A percentile compares a stretch with the other conserved stretches of the same genome.
Conservation (phyloP, 352 stramenopile species). For the Globisporangium emineosum region DNA sequence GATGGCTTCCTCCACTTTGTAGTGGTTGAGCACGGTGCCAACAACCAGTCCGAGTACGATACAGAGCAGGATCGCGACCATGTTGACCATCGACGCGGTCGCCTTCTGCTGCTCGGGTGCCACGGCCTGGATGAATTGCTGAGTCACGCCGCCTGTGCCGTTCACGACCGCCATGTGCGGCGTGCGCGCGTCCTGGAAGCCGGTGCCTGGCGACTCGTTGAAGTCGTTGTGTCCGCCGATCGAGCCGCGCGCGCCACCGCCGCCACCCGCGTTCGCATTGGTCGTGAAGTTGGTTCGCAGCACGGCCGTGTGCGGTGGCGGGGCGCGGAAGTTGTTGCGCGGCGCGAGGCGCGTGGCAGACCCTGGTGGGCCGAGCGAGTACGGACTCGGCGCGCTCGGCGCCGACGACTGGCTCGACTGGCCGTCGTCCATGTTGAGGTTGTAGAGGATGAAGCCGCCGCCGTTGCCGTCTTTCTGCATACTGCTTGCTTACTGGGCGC, state of each 20-base stretch:
- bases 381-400: slow-evolving; percentile 33
- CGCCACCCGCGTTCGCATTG: slow-evolving; percentile 8
- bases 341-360: slow-evolving; percentile 23
- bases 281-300: slow-evolving; percentile 75
- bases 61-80: slow-evolving; percentile 45
- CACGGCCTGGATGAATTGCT: slow-evolving; percentile 14
- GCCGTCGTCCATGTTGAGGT: slow-evolving; percentile 43
- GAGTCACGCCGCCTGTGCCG: slow-evolving; percentile 14
- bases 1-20: slow-evolving; percentile 37
- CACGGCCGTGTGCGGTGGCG: slow-evolving; percentile 44
- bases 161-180: slow-evolving; percentile 19
- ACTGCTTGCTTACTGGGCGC: neutral
- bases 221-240: slow-evolving; percentile 24
- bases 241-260: slow-evolving; percentile 14
- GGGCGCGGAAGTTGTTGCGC: slow-evolving; percentile 23
- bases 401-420: slow-evolving; percentile 33
- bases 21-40: slow-evolving; percentile 52
- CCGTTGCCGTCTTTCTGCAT: slow-evolving; percentile 17
- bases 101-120: slow-evolving; percentile 32
- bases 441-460: slow-evolving; percentile 37
- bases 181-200: slow-evolving; percentile 58
- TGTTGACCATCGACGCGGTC: slow-evolving; percentile 37
- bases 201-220: slow-evolving; percentile 35
- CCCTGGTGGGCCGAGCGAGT: slow-evolving; percentile 22
- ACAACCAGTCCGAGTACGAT: slow-evolving; percentile 42